Base-by-base conservation (phyloP, 176 grass and related monocot species). In the Saccharum officinarum region DNA sequence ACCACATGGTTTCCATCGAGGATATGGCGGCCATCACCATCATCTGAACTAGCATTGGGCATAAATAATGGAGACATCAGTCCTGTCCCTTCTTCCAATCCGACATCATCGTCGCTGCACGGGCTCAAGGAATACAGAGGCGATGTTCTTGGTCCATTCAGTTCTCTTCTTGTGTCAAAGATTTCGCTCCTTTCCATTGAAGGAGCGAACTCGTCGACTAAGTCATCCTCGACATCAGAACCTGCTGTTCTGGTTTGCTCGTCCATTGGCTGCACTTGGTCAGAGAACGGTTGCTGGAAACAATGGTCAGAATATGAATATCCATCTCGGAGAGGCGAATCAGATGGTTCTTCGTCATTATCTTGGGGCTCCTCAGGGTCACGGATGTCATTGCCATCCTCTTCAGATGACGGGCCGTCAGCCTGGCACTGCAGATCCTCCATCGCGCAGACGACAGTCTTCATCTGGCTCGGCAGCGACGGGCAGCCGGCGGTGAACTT, bases 381-480 rank as follows among this genome's bases (percentile, higher is more conserved):
- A 3, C 38, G 10, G 4, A 37, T 66, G 47, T 39, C 37, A n/a
- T 77, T 71, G 33, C 33, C 30, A 12, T 80, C 73, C 10, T 86
- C 76, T 3, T 88, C 60, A 6, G 86, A 81, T 10, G 75, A 81
- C 40, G 20, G 5, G 49, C 85, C 76, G 42, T 84, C 60, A 1
- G 46, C 6, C 41, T 79, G 83, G 84, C 83, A 95, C 15, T 88
- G 93, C 42, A 98, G 84, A 79, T 98, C 97, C 45, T 94, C 93
- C 88, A 98, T 86, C 3, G 71, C n/a, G 65, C 77, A 86, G 34
- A 98, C 42, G 6, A 76, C 65, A 0, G 82, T 75, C 83, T 86
- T 94, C 97, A 98, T 98, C 73, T 94, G 90, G 40, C 49, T 82
- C 25, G 93, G 97, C 65, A 95, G 85, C 45, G 83, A 38, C 10